These are phyloP conservation scores for Pyrenochaeta sp. DNA, from an alignment of 2,329 filamentous ascomycete genomes.

Conservation along the genomic window DNA sequence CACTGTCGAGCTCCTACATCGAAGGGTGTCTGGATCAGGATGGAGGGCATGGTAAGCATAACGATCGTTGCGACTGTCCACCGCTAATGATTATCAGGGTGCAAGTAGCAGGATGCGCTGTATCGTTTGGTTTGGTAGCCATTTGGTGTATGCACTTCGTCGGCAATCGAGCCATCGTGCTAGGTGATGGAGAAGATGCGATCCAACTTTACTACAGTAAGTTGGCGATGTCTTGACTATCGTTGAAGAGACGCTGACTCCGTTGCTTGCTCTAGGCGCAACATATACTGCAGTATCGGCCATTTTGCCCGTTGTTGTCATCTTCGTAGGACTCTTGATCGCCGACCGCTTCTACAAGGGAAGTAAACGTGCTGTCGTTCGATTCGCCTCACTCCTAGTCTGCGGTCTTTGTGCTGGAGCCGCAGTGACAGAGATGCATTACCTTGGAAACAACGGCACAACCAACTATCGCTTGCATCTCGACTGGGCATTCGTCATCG, in stretches of 20 bases:
- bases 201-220: slow-evolving; percentile 81
- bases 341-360: slow-evolving; percentile 58
- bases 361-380: slow-evolving; percentile 34
- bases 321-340: slow-evolving; percentile 74
- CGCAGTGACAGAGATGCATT: slow-evolving; percentile 86
- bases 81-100: slow-evolving; percentile 39
- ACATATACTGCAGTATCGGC: slow-evolving; percentile 79
- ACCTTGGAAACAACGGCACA: slow-evolving; percentile 84
- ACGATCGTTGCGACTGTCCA: slow-evolving; percentile 29
- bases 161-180: slow-evolving; percentile 78
- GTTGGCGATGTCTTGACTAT: no score
- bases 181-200: slow-evolving; percentile 65
- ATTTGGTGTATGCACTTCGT: slow-evolving; percentile 73
- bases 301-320: slow-evolving; percentile 78
- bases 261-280: no score
- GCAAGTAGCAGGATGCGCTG: slow-evolving; percentile 51
- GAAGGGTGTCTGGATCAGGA: slow-evolving; percentile 67
- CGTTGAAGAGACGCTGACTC: no score
- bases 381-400: slow-evolving; percentile 50
- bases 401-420: slow-evolving; percentile 75
- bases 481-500: slow-evolving; percentile 65
- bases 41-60: slow-evolving; percentile 42
- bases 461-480: slow-evolving; percentile 76
- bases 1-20: slow-evolving; percentile 81
- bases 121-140: slow-evolving; percentile 57